A percentile compares a stretch with the other conserved stretches of the same genome.
phyloP scores from a whole-genome alignment of 495 filamentous ascomycete species.

The Durotheca rogersii region DNA sequence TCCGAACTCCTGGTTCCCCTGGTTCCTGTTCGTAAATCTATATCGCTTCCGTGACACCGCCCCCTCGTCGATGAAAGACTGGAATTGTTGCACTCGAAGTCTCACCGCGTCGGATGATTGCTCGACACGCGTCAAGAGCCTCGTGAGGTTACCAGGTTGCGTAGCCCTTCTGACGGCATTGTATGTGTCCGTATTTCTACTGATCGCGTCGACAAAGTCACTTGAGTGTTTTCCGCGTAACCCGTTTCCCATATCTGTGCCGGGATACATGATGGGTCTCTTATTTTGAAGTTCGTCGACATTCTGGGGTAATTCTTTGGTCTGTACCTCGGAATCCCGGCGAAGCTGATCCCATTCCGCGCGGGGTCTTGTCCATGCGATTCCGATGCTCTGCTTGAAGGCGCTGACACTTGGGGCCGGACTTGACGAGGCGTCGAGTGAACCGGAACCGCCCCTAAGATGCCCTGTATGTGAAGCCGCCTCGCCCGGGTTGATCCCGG shows the following conservation, averaged over 20 bases:
- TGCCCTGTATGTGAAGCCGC: too few species aligned
- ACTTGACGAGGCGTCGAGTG: too few species aligned
- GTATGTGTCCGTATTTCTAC: background rate
- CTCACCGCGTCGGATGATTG: background rate
- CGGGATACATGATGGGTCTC: slow-evolving; percentile 14
- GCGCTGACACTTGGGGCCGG: too few species aligned
- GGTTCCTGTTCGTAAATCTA: background rate
- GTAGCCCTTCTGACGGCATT: background rate
- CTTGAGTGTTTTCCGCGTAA: background rate
- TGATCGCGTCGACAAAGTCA: background rate
- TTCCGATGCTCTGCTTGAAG: background rate
- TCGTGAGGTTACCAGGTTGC: background rate
- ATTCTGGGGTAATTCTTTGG: background rate
- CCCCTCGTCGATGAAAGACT: background rate
- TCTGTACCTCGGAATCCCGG: background rate
- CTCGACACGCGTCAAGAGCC: background rate
- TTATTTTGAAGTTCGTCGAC: background rate
- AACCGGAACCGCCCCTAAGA: too few species aligned
- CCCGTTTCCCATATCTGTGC: background rate
- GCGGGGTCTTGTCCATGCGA: background rate
- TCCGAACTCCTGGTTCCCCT: background rate
- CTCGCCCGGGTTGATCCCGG: background rate
- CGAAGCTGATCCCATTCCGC: background rate
- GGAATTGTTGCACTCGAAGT: background rate
- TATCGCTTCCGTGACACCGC: background rate